These are phyloP conservation scores for Phytopythium aichiense DNA, from an alignment of 352 stramenopile species.

Conservation along the genomic window DNA sequence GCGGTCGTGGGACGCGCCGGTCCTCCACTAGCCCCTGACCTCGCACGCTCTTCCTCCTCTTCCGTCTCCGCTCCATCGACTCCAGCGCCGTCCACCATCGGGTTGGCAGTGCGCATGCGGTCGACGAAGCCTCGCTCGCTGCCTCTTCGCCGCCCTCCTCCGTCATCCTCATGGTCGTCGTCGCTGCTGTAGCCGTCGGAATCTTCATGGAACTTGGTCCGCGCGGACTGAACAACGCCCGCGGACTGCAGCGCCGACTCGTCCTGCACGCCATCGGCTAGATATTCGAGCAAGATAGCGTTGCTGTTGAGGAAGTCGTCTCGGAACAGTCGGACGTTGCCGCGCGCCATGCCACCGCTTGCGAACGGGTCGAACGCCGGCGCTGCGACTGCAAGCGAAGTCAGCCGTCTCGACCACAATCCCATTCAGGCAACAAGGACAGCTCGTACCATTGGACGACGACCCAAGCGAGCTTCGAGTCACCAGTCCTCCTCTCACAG, in stretches of 20 bases:
- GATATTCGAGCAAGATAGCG: conserved; percentile 78
- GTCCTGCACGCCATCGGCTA: conserved; percentile 39
- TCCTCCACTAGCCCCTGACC: not conserved
- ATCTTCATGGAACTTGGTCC: conserved; percentile 8
- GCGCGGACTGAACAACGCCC: conserved; percentile 4
- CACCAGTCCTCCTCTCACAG: conserved; percentile 2
- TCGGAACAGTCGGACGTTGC: conserved; percentile 77
- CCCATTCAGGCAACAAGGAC: not conserved
- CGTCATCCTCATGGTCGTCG: conserved; percentile 3
- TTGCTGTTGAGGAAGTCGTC: conserved; percentile 86
- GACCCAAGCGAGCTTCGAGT: conserved; percentile 1
- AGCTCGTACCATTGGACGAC: not conserved
- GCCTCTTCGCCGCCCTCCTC: not conserved
- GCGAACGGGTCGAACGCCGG: conserved; percentile 42
- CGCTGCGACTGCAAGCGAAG: not conserved
- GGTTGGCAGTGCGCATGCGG: conserved; percentile 58
- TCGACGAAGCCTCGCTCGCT: conserved; percentile 38
- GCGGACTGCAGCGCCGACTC: conserved; percentile 9
- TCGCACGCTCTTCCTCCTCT: not conserved
- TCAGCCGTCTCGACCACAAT: not conserved
- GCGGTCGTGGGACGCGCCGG: conserved; percentile 16
- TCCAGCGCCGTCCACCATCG: conserved; percentile 3
- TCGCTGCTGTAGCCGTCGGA: conserved; percentile 9
- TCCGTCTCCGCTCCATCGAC: not conserved
- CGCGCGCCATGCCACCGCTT: conserved; percentile 58